phyloP scores from a whole-genome alignment of 768 basidiomycete genomes.

The Suillus hirtellus region DNA sequence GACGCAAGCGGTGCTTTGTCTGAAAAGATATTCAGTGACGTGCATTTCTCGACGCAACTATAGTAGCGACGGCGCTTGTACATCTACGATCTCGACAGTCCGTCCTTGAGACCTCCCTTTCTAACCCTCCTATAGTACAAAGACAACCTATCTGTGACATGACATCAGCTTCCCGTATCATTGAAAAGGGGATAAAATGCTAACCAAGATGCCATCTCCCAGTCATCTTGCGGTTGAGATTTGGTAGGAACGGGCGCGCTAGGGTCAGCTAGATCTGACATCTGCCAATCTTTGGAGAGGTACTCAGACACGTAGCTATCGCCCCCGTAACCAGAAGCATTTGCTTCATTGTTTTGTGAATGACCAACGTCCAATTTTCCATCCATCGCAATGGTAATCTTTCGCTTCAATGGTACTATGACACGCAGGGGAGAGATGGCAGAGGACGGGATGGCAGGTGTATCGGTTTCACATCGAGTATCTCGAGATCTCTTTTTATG shows the following conservation, averaged over 20 bases:
- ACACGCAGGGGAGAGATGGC: not conserved
- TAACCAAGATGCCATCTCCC: not conserved
- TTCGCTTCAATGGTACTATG: not conserved
- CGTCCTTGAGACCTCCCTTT: not conserved
- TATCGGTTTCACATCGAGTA: not conserved
- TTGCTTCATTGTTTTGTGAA: not conserved
- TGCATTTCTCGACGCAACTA: not conserved
- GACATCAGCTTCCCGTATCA: not conserved
- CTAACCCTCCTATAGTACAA: not conserved
- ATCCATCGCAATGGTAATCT: not conserved
- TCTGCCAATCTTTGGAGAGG: not conserved
- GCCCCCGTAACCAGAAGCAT: not conserved
- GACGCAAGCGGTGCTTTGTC: not conserved
- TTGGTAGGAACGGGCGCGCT: not conserved
- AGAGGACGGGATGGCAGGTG: not conserved
- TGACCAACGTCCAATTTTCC: not conserved
- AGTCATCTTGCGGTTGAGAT: not conserved
- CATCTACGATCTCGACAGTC: not conserved
- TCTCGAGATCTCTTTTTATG: slow-evolving; percentile 3
- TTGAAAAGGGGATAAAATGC: not conserved
- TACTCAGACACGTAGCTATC: not conserved
- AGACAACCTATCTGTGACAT: not conserved
- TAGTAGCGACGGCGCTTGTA: not conserved
- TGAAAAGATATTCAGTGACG: not conserved
- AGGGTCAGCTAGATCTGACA: not conserved